These are phyloP conservation scores for Boletus mariae DNA, from an alignment of 1,284 basidiomycete genomes.

Conservation along the genomic window DNA sequence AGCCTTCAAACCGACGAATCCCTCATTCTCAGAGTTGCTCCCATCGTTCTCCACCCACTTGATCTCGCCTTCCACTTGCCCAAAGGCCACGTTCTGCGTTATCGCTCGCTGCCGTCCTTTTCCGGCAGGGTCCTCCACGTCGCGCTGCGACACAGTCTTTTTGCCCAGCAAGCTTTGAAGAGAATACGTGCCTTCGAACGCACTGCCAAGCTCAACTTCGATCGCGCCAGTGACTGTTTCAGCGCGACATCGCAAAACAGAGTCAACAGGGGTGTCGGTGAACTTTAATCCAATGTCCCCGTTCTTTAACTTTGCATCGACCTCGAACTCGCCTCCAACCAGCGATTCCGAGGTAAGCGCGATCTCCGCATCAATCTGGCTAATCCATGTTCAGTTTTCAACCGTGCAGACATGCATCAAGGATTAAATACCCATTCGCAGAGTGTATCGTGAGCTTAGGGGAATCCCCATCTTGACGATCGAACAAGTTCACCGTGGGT, in stretches of 20 bases:
- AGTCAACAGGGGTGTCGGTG: constrained; percentile 38
- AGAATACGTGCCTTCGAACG: constrained; percentile 44
- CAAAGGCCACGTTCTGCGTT: not conserved
- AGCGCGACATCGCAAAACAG: constrained; percentile 34
- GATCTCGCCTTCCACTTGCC: constrained; percentile 19
- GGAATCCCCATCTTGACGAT: constrained; percentile 24
- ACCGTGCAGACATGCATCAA: not conserved
- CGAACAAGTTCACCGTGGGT: constrained; percentile 33
- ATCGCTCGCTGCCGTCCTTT: constrained; percentile 34
- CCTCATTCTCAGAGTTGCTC: constrained; percentile 13
- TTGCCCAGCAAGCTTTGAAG: constrained; percentile 29
- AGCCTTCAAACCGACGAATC: constrained; percentile 21
- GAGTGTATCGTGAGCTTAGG: constrained; percentile 31
- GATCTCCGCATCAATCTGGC: constrained; percentile 31
- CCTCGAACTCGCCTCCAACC: constrained; percentile 35
- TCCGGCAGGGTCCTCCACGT: constrained; percentile 39
- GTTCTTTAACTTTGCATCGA: constrained; percentile 30
- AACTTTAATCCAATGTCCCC: constrained; percentile 35
- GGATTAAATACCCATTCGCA: constrained; percentile 37
- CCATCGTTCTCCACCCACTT: constrained; percentile 26
- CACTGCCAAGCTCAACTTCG: constrained; percentile 33
- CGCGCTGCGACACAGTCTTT: constrained; percentile 17
- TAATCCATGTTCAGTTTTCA: constrained; percentile 17
- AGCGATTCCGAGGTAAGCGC: constrained; percentile 26
- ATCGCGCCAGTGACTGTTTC: constrained; percentile 34